Conservation (phyloP, 2,329 filamentous ascomycete genomes). For the Blastomyces emzantsi region DNA sequence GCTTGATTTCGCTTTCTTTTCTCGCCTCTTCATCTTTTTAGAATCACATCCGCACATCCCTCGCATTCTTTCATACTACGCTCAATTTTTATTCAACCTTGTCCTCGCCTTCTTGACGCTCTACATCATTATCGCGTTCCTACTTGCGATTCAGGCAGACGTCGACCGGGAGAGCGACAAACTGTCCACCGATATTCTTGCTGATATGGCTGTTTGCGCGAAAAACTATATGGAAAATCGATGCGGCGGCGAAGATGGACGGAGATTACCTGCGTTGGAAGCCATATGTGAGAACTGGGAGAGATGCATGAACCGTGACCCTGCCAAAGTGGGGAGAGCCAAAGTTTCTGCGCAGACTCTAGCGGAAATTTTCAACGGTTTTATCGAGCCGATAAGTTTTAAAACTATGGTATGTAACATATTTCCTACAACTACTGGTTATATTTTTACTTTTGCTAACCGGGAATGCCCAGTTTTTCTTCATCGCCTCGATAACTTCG, state of each 20-base stretch:
- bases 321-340: conserved; percentile 65
- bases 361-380: conserved; percentile 87
- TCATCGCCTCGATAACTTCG: conserved; percentile 34
- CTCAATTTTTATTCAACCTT: conserved; percentile 49
- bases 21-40: conserved; percentile 51
- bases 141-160: conserved; percentile 63
- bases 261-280: conserved; percentile 62
- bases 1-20: conserved; percentile 28
- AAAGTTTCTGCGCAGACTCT: conserved; percentile 79
- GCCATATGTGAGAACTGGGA: conserved; percentile 71
- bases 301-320: conserved; percentile 77
- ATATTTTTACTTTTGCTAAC: neutral
- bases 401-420: conserved; percentile 58
- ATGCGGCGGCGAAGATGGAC: conserved; percentile 52
- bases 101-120: conserved; percentile 41
- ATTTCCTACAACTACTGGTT: neutral
- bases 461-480: conserved; percentile 26
- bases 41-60: conserved; percentile 58
- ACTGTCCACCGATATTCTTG: conserved; percentile 58
- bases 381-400: conserved; percentile 81
- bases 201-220: conserved; percentile 64
- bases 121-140: conserved; percentile 61
- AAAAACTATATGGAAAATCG: conserved; percentile 66
- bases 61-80: conserved; percentile 56
- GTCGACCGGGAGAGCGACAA: conserved; percentile 62